Evolutionary conservation across 768 basidiomycete species (phyloP).

Genomic region (Chalciporus piperatus): DNA sequence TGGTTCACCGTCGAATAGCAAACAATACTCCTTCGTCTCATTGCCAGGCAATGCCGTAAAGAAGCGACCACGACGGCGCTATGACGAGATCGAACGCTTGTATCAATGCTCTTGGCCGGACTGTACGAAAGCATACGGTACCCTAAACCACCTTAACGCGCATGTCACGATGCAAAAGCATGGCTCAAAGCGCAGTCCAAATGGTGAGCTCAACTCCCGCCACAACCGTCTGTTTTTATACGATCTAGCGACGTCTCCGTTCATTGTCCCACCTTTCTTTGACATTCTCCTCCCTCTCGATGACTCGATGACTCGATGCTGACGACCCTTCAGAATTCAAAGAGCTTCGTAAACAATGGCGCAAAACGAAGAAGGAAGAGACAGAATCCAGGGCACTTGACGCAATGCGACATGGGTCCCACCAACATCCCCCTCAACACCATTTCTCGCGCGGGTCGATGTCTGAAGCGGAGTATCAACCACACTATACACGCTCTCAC

Average conservation of each 20-base stretch:
- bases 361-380: conserved; percentile 85
- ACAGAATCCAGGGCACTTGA: conserved; percentile 26
- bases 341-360: conserved; percentile 95
- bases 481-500: conserved; percentile 17
- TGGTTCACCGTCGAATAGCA: conserved; percentile 45
- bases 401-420: conserved; percentile 14
- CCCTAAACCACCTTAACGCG: conserved; percentile 95
- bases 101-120: conserved; percentile 84
- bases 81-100: conserved; percentile 94
- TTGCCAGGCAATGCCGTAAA: conserved; percentile 78
- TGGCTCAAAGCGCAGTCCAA: conserved; percentile 83
- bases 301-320: conserved; percentile 1
- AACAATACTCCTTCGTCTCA: conserved; percentile 81
- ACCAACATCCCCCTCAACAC: conserved; percentile 17
- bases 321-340: conserved; percentile 77
- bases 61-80: conserved; percentile 80
- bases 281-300: too few species aligned
- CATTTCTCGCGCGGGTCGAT: conserved; percentile 26
- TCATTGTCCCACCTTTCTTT: neutral
- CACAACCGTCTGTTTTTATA: conserved; percentile 1
- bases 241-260: conserved; percentile 3
- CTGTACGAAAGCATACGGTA: conserved; percentile 85
- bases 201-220: conserved; percentile 53
- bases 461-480: conserved; percentile 22
- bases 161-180: conserved; percentile 99